These are phyloP conservation scores for Thermomucor indicae-seudaticae DNA, from an alignment of 371 early-diverging fungal species.

Conservation along the genomic window DNA sequence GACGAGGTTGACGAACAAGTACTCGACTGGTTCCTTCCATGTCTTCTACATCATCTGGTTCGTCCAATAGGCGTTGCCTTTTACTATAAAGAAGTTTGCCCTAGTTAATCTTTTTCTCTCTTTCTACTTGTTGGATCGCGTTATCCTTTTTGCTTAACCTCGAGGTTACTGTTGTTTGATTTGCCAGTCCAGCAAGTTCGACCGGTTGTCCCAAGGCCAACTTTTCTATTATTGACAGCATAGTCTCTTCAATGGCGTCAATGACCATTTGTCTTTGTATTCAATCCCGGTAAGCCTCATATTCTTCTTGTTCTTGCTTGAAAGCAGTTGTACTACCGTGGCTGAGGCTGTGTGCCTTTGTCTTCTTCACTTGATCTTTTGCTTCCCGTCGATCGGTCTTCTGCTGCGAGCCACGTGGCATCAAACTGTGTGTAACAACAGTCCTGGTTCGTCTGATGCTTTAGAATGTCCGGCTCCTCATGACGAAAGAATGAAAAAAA, in stretches of 20 bases:
- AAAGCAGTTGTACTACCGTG: constrained; percentile 5
- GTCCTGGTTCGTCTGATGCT: no score
- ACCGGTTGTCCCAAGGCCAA: background rate
- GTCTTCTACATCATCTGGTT: no score
- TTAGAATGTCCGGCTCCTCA: no score
- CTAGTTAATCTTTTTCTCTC: no score
- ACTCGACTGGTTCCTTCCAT: no score
- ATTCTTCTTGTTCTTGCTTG: background rate
- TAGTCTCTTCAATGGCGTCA: constrained; percentile 2
- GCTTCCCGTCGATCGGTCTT: no score
- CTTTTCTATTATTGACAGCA: background rate
- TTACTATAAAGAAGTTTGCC: no score
- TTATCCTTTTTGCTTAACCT: background rate
- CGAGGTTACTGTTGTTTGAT: background rate
- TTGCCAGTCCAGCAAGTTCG: background rate
- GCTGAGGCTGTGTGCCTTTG: constrained; percentile 5
- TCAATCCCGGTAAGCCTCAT: background rate
- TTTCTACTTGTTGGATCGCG: background rate
- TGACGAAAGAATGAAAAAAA: no score
- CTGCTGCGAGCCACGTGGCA: background rate
- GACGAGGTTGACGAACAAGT: no score
- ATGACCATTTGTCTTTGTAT: constrained; percentile 2
- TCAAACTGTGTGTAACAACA: background rate
- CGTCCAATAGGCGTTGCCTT: no score
- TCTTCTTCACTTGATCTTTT: background rate